Evolutionary conservation across 768 basidiomycete genomes (phyloP), one percentile per base, ranked within the genome.

Genomic region (Stropharia rugosoannulata): DNA sequence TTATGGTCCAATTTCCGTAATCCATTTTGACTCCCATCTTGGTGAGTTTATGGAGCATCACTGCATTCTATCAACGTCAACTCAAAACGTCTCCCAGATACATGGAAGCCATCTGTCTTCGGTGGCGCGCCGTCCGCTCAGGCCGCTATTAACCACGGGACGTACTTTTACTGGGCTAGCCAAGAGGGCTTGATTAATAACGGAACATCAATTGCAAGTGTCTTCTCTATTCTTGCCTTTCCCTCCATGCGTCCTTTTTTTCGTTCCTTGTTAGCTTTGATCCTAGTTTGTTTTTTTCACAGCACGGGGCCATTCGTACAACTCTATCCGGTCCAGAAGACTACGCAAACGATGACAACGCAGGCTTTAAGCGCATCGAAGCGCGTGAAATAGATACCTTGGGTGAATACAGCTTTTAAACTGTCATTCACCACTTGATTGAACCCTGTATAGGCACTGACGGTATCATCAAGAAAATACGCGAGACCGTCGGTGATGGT

Each of bases 81-180:
- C 7, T 18, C 29, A 27, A 11, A 36, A 16, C 6, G 15, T 37
- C 36, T 45, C 41, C 32, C 57, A 77, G 87, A 89, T 64, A 89
- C 87, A 10, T 89, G 87, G 88, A 87, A 86, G 63, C 86, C 87
- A 4, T 75, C 80, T 32, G 84, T 88, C 9, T 89, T 89, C 64
- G 89, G 89, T 19, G 87, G 86, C 9, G 84, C 88, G 3, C 87
- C 86, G 3, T 86, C 86, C 25, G 76, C 79, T 0, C 85, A 86
- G 55, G 88, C 87, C 0, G 84, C 85, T 18, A 85, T 95, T 59
- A 93, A 90, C 57, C 93, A 95, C 57, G 93, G 92, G 11, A 92
- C 90, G 2, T 94, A 93, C 74, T 95, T 95, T 70, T 94, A 91
- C 72, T 89, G 89, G 81, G 93, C 93, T 0, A 85, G 84, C 57